Evolutionary conservation across 257 asterid genomes (phyloP).

Genomic region (Verbascum thapsus): DNA sequence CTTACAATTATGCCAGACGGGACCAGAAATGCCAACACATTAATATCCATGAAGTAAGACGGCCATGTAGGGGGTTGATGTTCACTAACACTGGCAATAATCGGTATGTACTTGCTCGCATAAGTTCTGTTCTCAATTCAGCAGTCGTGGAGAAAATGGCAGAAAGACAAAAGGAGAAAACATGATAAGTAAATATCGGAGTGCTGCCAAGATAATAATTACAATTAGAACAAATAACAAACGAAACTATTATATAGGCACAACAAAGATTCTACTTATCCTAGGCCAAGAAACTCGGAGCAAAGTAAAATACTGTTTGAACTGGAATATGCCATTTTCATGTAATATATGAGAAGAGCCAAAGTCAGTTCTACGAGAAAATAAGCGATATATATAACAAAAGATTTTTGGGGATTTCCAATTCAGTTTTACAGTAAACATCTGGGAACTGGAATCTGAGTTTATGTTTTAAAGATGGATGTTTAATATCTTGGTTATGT

Average conservation of each 20-base stretch:
- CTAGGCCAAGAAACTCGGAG: background rate
- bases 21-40: constrained; percentile 94
- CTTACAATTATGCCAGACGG: constrained; percentile 99
- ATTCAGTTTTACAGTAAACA: constrained; percentile 10
- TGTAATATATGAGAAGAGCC: constrained; percentile 5
- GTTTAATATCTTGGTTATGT: background rate
- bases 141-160: constrained; percentile 17
- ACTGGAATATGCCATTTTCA: background rate
- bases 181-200: constrained; percentile 28
- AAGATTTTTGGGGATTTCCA: background rate
- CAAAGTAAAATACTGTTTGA: background rate
- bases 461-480: background rate
- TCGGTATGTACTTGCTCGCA: constrained; percentile 99
- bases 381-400: background rate
- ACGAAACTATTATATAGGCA: constrained; percentile 3
- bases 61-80: constrained; percentile 99
- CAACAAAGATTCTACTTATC: constrained; percentile 18
- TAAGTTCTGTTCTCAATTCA: constrained; percentile 73
- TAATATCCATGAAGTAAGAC: constrained; percentile 96
- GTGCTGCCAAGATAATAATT: constrained; percentile 12
- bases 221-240: constrained; percentile 14
- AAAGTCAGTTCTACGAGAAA: constrained; percentile 3
- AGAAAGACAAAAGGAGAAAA: constrained; percentile 3
- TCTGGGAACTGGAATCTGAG: constrained; percentile 23
- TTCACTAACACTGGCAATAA: constrained; percentile 98